A percentile compares a stretch with the other conserved stretches of the same genome.
Conservation (phyloP, 495 filamentous ascomycete genomes). For the Aspergillus nidulans region DNA sequence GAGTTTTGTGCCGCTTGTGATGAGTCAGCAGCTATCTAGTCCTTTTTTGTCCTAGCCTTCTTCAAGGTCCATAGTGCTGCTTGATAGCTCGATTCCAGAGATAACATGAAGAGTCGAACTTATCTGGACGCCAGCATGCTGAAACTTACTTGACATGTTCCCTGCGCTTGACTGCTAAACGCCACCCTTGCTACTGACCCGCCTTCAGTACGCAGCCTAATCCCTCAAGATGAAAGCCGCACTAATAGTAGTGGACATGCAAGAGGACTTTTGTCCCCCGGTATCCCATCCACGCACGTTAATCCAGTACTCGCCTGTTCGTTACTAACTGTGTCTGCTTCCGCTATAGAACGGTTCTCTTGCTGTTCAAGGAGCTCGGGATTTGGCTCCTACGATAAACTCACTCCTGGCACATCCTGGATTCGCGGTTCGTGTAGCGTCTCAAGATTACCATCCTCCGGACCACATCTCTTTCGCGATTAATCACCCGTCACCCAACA, state of each 20-base stretch:
- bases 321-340: neutral
- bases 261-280: slow-evolving; percentile 95
- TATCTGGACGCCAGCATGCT: neutral
- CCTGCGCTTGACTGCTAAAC: neutral
- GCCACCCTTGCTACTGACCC: neutral
- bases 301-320: neutral
- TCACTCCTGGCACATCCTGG: slow-evolving; percentile 61
- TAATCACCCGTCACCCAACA: slow-evolving; percentile 65
- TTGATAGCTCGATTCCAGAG: neutral
- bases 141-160: neutral
- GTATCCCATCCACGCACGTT: slow-evolving; percentile 35
- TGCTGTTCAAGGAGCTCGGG: slow-evolving; percentile 67
- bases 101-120: neutral
- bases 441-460: slow-evolving; percentile 82
- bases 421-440: slow-evolving; percentile 71
- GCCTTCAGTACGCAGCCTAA: neutral
- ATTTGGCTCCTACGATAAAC: slow-evolving; percentile 69
- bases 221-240: slow-evolving; percentile 44
- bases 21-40: slow-evolving; percentile 25
- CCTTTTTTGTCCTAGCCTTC: neutral
- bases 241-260: slow-evolving; percentile 78
- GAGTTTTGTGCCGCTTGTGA: slow-evolving; percentile 20
- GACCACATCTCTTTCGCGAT: slow-evolving; percentile 86
- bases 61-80: neutral
- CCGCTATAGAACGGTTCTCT: slow-evolving; percentile 64